Conservation (phyloP, 2,329 filamentous ascomycete species). For the Acrocalymma vagum region DNA sequence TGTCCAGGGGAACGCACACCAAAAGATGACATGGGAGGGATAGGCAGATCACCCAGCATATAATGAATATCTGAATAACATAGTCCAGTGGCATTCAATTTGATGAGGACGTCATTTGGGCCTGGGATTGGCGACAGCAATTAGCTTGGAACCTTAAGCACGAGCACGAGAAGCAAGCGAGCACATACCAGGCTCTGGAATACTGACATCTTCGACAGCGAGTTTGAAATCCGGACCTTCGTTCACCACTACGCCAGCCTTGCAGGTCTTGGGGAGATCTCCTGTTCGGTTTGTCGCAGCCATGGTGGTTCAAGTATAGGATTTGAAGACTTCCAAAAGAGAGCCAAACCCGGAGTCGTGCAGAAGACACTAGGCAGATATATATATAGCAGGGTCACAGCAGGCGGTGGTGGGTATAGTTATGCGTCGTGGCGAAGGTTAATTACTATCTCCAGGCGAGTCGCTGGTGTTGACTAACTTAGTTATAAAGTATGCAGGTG, state of each 20-base stretch:
- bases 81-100: conserved; percentile 66
- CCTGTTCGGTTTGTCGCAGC: too few relatives aligned
- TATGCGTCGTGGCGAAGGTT: too few relatives aligned
- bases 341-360: too few relatives aligned
- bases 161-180: not conserved
- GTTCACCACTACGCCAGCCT: conserved; percentile 59
- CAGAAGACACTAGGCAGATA: too few relatives aligned
- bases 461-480: too few relatives aligned
- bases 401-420: too few relatives aligned
- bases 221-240: conserved; percentile 57
- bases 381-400: too few relatives aligned
- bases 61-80: conserved; percentile 66
- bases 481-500: too few relatives aligned
- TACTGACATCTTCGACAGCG: conserved; percentile 54
- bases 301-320: too few relatives aligned
- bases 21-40: conserved; percentile 42
- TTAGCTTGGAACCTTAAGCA: not conserved
- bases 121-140: conserved; percentile 34
- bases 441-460: too few relatives aligned
- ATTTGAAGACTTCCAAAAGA: too few relatives aligned
- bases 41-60: conserved; percentile 61
- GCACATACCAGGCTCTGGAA: conserved; percentile 53
- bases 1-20: conserved; percentile 58
- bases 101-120: conserved; percentile 64
- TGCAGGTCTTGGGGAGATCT: conserved; percentile 57